Evolutionary conservation across 768 basidiomycete species (phyloP), one percentile per base, ranked within the genome.

Genomic region (Termitomyces sp.): DNA sequence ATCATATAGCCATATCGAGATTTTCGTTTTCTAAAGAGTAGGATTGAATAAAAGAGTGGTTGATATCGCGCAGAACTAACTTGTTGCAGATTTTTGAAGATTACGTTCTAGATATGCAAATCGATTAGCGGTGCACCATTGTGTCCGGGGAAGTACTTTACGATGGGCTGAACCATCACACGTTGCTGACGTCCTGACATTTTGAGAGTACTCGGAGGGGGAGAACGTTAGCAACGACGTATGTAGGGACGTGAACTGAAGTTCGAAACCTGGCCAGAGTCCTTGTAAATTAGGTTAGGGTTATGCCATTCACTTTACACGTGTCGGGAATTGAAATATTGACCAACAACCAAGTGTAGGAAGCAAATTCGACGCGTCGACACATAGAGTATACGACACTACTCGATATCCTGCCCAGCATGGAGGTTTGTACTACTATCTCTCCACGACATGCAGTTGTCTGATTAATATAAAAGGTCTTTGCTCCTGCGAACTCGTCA

Each of bases 161-260:
- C 95, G 86, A 97, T 97, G 85, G 94, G 94, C 75, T 98, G 96
- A 57, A 98, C 96, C 93, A 98, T 94, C 81, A 98, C 95, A 68
- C 94, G 90, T 68, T 94, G 89, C 69, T 93, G 91, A 66, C 94
- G 89, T 64, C 84, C 85, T 32, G 91, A 93, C 94, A 98, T 98
- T 70, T 66, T 85, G 64, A 52, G 46, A 47, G 31, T 53, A 56
- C 53, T 54, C 25, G 32, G 31, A 49, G 33, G 45, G 48, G 38
- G 52, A 47, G 50, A 15, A 54, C 50, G 52, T 51, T 55, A 52
- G 43, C 43, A 60, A 58, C 44, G 46, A 50, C 47, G 62, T 31
- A 43, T n/a, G n/a, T n/a, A 59, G 56, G 50, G 49, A 25, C 56
- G 32, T 38, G 32, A 36, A 33, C 22, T 35, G 9, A 48, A 48